phyloP scores from a whole-genome alignment of 2,329 filamentous ascomycete species.

The Colletotrichum sp. region DNA sequence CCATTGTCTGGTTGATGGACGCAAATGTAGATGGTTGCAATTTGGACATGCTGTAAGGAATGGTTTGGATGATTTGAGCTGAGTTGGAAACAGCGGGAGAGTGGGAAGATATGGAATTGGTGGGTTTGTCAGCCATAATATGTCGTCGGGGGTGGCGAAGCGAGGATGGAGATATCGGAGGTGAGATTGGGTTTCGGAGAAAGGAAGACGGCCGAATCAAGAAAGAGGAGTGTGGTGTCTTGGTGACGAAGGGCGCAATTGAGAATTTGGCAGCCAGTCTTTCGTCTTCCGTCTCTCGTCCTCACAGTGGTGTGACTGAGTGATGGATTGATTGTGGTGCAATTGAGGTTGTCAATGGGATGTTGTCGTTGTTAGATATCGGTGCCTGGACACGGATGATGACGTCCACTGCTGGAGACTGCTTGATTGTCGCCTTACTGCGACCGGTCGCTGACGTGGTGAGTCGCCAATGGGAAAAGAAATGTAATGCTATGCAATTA shows the following conservation, averaged over 20 bases:
- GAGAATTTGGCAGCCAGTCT: not conserved
- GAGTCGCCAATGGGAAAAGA: not conserved
- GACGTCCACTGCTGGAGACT: constrained; percentile 7
- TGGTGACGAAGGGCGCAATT: not conserved
- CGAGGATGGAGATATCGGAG: constrained; percentile 21
- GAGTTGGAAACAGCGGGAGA: constrained; percentile 36
- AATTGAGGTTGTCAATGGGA: constrained; percentile 6
- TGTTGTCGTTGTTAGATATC: not conserved
- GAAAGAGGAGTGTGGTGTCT: not conserved
- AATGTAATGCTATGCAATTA: not conserved
- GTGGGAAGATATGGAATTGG: constrained; percentile 16
- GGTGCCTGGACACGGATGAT: not conserved
- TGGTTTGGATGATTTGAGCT: not conserved
- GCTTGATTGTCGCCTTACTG: not conserved
- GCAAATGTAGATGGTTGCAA: constrained; percentile 8
- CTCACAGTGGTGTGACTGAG: not conserved
- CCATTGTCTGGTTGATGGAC: constrained; percentile 27
- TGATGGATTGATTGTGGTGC: not conserved
- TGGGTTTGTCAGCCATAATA: constrained; percentile 23
- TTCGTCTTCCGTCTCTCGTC: not conserved
- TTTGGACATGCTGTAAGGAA: not conserved
- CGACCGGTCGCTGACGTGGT: constrained; percentile 5
- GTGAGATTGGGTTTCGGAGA: constrained; percentile 6
- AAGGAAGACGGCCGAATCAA: constrained; percentile 4
- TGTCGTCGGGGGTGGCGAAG: constrained; percentile 17